Evolutionary conservation across 2,329 filamentous ascomycete genomes (phyloP), one percentile per base, ranked within the genome.

Genomic region (Atkinsonella texensis): DNA sequence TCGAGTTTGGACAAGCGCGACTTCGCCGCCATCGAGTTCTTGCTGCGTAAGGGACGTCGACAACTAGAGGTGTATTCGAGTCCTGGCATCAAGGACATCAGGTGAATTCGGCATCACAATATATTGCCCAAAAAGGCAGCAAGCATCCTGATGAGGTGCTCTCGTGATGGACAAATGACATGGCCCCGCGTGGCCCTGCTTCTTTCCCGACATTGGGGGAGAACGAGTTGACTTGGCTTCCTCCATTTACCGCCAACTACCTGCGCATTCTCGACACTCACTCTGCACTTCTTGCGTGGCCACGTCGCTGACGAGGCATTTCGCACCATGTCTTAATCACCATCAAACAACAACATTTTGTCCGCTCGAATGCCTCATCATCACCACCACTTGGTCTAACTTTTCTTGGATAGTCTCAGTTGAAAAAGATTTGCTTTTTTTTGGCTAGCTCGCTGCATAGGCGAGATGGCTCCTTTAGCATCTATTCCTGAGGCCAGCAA

Each of bases 1-100:
- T 63, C 80, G 12, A 63, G 66, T 9, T 66, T 94, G 51, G 83
- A 86, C 66, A 93, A 88, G 69, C 89, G 87, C 59, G 89, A 95
- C 63, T 95, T 95, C 67, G 74, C 76, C 15, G 84, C 89, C 6
- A 84, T 96, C 52, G 90, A 96, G 67, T 93, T 88, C 65, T 72
- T 95, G 35, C 65, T 96, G 49, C 79, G 90, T 54, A 91, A 88
- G 65, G 90, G 90, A 20, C 77, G 80, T 41, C 79, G 87, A 44
- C 89, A 95, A 64, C 73, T 96, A 17, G 88, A 95, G 56, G 78
- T 83, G 45, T 93, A 93, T 68, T 80, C 84, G n/a, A 80, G 84
- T 6, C 82, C 85, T 28, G 85, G 84, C 2, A 89, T 95, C 60
- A 87, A 82, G 62, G 87, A 93, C 65, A 83, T 94, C 54, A 70